phyloP scores from a whole-genome alignment of 2,329 filamentous ascomycete genomes.

The Hirsutella thompsonii region DNA sequence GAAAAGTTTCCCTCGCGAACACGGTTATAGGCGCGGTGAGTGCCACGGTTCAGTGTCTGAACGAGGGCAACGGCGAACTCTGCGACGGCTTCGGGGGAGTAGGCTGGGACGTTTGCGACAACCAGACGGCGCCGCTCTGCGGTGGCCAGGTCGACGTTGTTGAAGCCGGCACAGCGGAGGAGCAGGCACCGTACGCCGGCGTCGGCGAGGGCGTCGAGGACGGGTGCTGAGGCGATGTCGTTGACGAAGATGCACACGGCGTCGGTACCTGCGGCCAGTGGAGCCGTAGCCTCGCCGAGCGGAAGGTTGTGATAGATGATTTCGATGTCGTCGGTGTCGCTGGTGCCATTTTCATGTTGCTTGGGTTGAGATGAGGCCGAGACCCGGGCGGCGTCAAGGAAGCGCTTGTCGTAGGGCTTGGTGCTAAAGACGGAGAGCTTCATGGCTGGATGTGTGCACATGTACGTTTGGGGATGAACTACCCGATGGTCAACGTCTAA shows the following conservation, averaged over 20 bases:
- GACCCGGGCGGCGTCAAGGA: slow-evolving; percentile 28
- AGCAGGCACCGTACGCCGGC: slow-evolving; percentile 44
- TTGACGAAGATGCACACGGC: slow-evolving; percentile 60
- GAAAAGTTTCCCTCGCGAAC: slow-evolving; percentile 57
- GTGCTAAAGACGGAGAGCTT: slow-evolving; percentile 47
- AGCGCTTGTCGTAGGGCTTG: slow-evolving; percentile 3
- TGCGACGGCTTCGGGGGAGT: slow-evolving; percentile 57
- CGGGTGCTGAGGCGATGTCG: slow-evolving; percentile 37
- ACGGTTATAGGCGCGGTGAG: slow-evolving; percentile 54
- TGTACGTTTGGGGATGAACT: too few species aligned
- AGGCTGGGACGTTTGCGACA: slow-evolving; percentile 54
- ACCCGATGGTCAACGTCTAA: too few species aligned
- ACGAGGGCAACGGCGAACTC: slow-evolving; percentile 57
- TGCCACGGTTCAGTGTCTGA: slow-evolving; percentile 55
- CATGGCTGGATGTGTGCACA: slow-evolving; percentile 25
- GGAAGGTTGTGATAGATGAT: slow-evolving; percentile 46
- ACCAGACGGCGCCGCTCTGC: slow-evolving; percentile 43
- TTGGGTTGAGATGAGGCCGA: slow-evolving; percentile 12
- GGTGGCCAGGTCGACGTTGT: slow-evolving; percentile 48
- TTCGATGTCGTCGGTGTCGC: slow-evolving; percentile 18
- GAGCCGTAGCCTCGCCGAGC: slow-evolving; percentile 40
- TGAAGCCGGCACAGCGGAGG: slow-evolving; percentile 55
- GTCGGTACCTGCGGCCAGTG: slow-evolving; percentile 35
- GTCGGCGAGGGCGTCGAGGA: slow-evolving; percentile 35
- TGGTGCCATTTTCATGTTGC: too few species aligned